These are phyloP conservation scores for Ceratocystis cubensis DNA, from an alignment of 2,329 filamentous ascomycete species.

Conservation along the genomic window DNA sequence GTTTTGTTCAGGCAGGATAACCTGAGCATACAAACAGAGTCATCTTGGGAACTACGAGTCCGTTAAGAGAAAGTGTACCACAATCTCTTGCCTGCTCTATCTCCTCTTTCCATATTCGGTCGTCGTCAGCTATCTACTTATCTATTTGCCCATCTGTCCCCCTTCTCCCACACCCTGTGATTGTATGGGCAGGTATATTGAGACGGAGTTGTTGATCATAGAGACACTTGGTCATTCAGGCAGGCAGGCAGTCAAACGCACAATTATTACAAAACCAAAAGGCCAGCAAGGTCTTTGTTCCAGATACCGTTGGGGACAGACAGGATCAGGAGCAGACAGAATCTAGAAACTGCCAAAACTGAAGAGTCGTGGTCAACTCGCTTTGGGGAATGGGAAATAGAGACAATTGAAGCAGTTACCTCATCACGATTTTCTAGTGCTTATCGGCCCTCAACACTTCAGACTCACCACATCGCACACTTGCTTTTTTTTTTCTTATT, in stretches of 20 bases:
- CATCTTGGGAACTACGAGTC: background rate
- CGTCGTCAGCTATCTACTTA: background rate
- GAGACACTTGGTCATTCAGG: background rate
- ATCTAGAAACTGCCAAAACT: background rate
- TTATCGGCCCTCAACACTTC: constrained; percentile 6
- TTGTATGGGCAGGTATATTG: constrained; percentile 5
- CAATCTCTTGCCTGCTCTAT: background rate
- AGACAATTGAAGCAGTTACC: constrained; percentile 12
- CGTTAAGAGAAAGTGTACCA: background rate
- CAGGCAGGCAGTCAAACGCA: background rate
- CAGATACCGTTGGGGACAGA: background rate
- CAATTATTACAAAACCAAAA: background rate
- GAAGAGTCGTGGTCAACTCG: background rate
- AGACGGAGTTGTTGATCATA: background rate
- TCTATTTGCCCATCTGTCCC: background rate
- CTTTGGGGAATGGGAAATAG: constrained; percentile 1
- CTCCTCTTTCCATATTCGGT: background rate
- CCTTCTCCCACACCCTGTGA: background rate
- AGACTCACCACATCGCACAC: background rate
- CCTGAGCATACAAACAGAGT: background rate
- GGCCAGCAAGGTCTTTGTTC: background rate
- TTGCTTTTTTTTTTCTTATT: background rate
- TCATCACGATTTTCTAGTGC: constrained; percentile 3
- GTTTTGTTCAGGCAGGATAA: background rate
- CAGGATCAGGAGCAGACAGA: background rate